Evolutionary conservation across 495 filamentous ascomycete genomes (phyloP), one percentile per base, ranked within the genome.

Genomic region (Daldinia vernicosa): DNA sequence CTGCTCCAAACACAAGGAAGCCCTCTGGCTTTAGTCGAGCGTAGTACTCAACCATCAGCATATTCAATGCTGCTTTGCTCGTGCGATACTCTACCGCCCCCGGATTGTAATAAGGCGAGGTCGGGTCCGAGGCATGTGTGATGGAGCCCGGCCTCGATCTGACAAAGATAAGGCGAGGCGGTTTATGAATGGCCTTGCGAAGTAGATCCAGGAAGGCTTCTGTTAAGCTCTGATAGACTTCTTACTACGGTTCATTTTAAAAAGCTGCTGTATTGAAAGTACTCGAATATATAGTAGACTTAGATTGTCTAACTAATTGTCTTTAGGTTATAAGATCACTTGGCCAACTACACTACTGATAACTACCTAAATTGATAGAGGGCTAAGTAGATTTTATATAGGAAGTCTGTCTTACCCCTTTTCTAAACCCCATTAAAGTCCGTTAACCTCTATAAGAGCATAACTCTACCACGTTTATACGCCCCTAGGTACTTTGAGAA

Each of bases 161-260:
- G 1, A 74, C 71, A 50, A 71, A 74, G 37, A 74, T 26, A 6
- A 74, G 61, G 6, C 71, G 67, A 3, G 62, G 67, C n/a, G 70
- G 39, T 26, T 61, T 60, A 3, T 63, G 61, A 0, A 39, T 22
- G 17, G 79, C 62, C 57, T 81, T 79, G 15, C 77, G 75, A 0
- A 85, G 75, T 1, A 86, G 74, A 12, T 79, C 81, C 6, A 80
- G 66, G 53, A 83, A 80, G 0, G 80, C 77, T 12, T 85, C 82
- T 22, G 80, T 84, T 15, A 80, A 72, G 53, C 74, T 72, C 0
- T 78, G 75, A 8, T 7, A 30, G 0, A 8, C 3, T 30, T 7
- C 0, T 30, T 30, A 30, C 5, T 8, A 6, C 8, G 28, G 28
- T 7, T 30, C 6, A 30, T 30, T 30, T 30, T 7, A 30, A 7